These are phyloP conservation scores for Cutaneotrichosporon sp. DNA, from an alignment of 1,284 basidiomycete genomes.

Conservation along the genomic window DNA sequence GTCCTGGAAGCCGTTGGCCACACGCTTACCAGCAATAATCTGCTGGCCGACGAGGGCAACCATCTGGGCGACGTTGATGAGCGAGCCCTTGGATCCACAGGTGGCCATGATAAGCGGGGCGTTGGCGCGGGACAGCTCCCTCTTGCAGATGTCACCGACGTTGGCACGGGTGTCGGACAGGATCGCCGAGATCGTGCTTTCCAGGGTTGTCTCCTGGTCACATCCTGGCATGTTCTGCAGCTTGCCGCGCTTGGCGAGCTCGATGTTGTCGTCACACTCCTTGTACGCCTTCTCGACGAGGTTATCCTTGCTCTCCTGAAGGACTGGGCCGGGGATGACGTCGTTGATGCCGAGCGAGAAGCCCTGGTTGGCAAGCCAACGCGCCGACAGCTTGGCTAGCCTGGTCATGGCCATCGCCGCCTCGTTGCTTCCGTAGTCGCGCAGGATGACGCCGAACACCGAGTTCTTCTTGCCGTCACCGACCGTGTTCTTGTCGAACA, in stretches of 20 bases:
- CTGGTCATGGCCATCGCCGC: conserved; percentile 96
- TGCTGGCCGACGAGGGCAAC: conserved; percentile 99
- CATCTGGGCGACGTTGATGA: conserved; percentile 99
- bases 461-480: conserved; percentile 99
- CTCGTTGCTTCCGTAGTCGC: conserved; percentile 94
- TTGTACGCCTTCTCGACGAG: conserved; percentile 89
- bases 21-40: conserved; percentile 96
- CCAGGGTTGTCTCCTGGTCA: conserved; percentile 94
- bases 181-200: conserved; percentile 90
- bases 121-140: conserved; percentile 92
- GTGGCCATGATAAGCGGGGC: conserved; percentile 99
- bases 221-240: conserved; percentile 96
- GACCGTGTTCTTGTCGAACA: conserved; percentile 98
- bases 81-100: conserved; percentile 99
- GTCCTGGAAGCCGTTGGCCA: conserved; percentile 99
- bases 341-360: conserved; percentile 99
- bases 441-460: conserved; percentile 95
- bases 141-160: conserved; percentile 98
- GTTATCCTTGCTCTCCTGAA: conserved; percentile 78
- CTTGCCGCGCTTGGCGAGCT: conserved; percentile 85
- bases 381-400: conserved; percentile 90
- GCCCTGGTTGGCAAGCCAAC: conserved; percentile 94
- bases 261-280: conserved; percentile 83
- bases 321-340: conserved; percentile 88
- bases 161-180: conserved; percentile 93